phyloP scores from a whole-genome alignment of 1,284 basidiomycete genomes.

The Fomitopsis betulina region DNA sequence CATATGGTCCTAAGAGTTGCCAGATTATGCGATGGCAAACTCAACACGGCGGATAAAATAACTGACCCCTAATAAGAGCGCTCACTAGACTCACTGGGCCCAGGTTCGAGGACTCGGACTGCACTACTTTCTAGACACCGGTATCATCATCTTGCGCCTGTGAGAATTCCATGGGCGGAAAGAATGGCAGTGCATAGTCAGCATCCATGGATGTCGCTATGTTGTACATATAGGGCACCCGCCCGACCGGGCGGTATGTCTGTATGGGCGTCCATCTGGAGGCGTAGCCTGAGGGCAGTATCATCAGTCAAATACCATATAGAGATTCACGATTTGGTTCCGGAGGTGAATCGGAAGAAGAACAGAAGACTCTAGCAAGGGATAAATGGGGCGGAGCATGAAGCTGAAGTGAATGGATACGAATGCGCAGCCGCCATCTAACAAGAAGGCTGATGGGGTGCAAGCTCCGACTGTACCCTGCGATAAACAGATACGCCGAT shows the following conservation, averaged over 20 bases:
- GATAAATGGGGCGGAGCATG: neutral
- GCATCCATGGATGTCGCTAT: neutral
- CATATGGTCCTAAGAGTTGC: no score
- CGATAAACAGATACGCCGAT: neutral
- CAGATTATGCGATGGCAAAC: no score
- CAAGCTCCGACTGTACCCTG: conserved; percentile 1
- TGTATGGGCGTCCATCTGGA: neutral
- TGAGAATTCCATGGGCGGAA: neutral
- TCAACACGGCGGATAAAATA: no score
- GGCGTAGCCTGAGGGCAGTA: neutral
- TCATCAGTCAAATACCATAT: neutral
- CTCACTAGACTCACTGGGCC: no score
- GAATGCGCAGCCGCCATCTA: neutral
- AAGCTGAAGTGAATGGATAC: neutral
- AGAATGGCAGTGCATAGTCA: neutral
- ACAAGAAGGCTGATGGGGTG: neutral
- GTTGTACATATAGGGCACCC: neutral
- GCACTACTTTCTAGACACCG: no score
- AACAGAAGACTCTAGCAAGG: neutral
- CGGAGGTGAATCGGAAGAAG: neutral
- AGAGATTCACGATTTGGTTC: neutral
- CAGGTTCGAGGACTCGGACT: no score
- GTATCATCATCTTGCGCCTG: no score
- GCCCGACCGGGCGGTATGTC: neutral
- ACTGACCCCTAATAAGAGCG: no score